Conservation (phyloP, 2,329 filamentous ascomycete species). For the Epichloe baconii region DNA sequence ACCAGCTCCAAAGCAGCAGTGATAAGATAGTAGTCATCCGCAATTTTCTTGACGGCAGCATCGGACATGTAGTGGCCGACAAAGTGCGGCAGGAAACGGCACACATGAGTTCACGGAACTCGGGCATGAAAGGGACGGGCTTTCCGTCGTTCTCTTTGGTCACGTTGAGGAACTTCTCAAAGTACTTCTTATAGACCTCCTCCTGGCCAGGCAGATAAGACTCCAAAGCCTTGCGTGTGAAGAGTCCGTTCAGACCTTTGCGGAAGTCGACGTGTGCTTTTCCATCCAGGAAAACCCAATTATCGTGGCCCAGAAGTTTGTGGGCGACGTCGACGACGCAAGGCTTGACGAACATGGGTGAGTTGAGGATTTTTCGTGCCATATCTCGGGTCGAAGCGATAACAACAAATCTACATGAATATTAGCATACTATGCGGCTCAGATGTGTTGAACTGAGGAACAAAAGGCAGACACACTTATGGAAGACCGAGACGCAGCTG, state of each 20-base stretch:
- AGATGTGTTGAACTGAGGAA: not conserved
- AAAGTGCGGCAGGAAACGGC: constrained; percentile 90
- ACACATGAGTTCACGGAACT: constrained; percentile 90
- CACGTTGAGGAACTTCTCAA: constrained; percentile 62
- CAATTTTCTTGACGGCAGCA: constrained; percentile 81
- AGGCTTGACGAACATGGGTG: constrained; percentile 80
- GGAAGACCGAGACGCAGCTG: constrained; percentile 96
- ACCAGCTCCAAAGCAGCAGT: constrained; percentile 92
- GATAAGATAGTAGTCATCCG: constrained; percentile 93
- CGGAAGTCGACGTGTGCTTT: constrained; percentile 93
- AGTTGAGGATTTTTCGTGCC: constrained; percentile 94
- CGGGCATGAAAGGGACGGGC: constrained; percentile 75
- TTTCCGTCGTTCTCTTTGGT: constrained; percentile 60
- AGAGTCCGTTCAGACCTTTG: constrained; percentile 88
- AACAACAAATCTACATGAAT: constrained; percentile 65
- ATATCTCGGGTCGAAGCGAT: constrained; percentile 92
- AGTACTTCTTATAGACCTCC: constrained; percentile 81
- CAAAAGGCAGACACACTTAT: constrained; percentile 56
- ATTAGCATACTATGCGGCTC: not conserved
- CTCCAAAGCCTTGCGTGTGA: constrained; percentile 81
- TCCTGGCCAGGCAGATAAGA: constrained; percentile 85
- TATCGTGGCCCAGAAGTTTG: constrained; percentile 81
- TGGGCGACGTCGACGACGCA: constrained; percentile 90
- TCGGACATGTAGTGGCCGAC: constrained; percentile 91
- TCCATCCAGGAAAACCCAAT: constrained; percentile 97